phyloP scores from a whole-genome alignment of 2,329 filamentous ascomycete genomes.

The Trichoderma citrinoviride region DNA sequence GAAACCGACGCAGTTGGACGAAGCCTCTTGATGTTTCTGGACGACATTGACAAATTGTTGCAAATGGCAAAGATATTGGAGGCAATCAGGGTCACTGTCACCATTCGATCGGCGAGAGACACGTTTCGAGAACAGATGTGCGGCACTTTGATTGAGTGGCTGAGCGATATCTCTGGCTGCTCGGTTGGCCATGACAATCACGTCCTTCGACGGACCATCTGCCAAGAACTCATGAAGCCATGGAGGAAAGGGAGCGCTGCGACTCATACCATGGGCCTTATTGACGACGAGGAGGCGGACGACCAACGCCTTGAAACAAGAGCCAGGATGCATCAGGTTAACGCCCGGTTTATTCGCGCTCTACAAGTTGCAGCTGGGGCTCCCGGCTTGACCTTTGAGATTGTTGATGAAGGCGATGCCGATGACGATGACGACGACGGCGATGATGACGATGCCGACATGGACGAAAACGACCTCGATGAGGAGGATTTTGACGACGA shows the following conservation, averaged over 20 bases:
- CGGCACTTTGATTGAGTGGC: conserved; percentile 94
- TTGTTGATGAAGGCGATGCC: conserved; percentile 34
- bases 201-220: conserved; percentile 77
- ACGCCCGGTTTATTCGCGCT: conserved; percentile 39
- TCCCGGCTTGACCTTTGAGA: conserved; percentile 31
- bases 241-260: conserved; percentile 87
- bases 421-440: conserved; percentile 31
- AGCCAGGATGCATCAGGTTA: conserved; percentile 33
- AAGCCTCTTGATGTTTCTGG: conserved; percentile 75
- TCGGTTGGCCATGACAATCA: conserved; percentile 76
- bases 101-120: conserved; percentile 87
- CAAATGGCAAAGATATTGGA: conserved; percentile 82
- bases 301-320: conserved; percentile 45
- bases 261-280: conserved; percentile 59
- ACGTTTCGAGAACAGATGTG: conserved; percentile 99
- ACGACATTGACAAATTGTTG: conserved; percentile 70
- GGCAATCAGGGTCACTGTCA: conserved; percentile 93
- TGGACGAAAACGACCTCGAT: conserved; percentile 30
- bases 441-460: conserved; percentile 34
- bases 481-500: conserved; percentile 56
- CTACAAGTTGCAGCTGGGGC: conserved; percentile 36
- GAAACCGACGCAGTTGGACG: conserved; percentile 88
- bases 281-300: conserved; percentile 48
- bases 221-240: conserved; percentile 83
- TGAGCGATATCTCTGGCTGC: conserved; percentile 88